Base-by-base conservation (phyloP, 345 rosid genomes). In the Bruguiera parviflora region DNA sequence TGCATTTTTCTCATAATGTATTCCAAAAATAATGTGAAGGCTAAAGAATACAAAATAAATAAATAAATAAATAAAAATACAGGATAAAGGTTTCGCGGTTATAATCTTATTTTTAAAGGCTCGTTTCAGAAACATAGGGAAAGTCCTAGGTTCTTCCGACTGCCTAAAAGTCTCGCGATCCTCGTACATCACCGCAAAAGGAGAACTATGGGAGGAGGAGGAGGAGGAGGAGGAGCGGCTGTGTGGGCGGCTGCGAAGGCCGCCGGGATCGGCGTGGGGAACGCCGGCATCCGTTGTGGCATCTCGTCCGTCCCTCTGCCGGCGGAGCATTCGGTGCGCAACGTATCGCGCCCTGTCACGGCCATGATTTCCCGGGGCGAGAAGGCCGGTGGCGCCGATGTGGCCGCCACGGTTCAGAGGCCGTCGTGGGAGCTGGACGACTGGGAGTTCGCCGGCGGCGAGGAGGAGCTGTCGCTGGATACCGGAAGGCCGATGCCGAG, bases 121-220 rank as follows among this genome's bases (percentile, higher is more conserved):
- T 35, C 39, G 39, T 35, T 43, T 15, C 1, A 43, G 16, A 43
- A 43, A 43, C 49, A 3, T 3, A 43, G 0, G 18, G 3, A 43
- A 43, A 39, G 47, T 39, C 4, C 47, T 11, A 10, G 1, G 49
- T 43, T 43, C 0, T 43, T 43, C 49, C 49, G 3, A 43, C 0
- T 0, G 19, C 49, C 19, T 13, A 3, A 13, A 43, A 43, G 3
- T 43, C 49, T 13, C 18, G 5, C 18, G 19, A 43, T 2, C 49
- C 19, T 3, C 0, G 2, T 33, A 8, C 37, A 7, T 33, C 37
- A 7, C 37, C 9, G 37, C 37, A 8, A 33, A 8, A 33, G 37
- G 37, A 33, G 10, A 8, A 33, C 47, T 8, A 87, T 89, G 96
- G 92, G 87, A 63, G 96, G 96, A 78, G 92, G 90, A 76, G 84